Conservation (phyloP, 2,329 filamentous ascomycete species). For the Alternaria rosae region DNA sequence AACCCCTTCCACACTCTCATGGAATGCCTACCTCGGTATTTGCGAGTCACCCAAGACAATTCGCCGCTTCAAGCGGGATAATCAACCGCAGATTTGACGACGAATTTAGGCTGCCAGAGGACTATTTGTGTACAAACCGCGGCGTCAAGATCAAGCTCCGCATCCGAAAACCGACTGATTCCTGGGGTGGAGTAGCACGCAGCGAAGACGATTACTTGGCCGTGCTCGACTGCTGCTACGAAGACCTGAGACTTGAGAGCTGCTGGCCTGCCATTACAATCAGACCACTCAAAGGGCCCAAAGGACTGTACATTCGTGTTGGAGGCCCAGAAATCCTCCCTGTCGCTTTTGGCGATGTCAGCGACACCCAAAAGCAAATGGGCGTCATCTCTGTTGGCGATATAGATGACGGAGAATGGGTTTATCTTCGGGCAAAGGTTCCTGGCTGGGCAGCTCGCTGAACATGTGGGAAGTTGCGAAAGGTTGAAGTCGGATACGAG, state of each 20-base stretch:
- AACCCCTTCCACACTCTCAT: neutral
- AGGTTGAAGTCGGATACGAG: neutral
- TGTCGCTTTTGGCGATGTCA: neutral
- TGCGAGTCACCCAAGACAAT: neutral
- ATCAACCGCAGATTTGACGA: neutral
- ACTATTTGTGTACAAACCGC: conserved; percentile 2
- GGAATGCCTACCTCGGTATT: neutral
- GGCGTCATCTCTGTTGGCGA: neutral
- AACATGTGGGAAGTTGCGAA: neutral
- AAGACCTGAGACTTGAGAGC: neutral
- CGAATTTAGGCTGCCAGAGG: neutral
- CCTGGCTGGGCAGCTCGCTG: neutral
- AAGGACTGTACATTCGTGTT: neutral
- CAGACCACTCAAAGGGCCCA: neutral
- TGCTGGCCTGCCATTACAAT: neutral
- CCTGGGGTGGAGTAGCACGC: neutral
- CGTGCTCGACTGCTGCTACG: neutral
- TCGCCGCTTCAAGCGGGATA: neutral
- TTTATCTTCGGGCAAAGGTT: conserved; percentile 1
- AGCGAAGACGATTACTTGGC: neutral
- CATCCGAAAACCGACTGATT: neutral
- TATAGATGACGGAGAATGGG: neutral
- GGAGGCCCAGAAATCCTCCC: neutral
- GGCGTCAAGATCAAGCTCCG: conserved; percentile 8
- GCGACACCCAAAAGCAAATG: neutral